Percentiles rank a stretch among this genome's conserved stretches.
Conservation (phyloP, 1,139 yeast species). For the Candida neerlandica region DNA sequence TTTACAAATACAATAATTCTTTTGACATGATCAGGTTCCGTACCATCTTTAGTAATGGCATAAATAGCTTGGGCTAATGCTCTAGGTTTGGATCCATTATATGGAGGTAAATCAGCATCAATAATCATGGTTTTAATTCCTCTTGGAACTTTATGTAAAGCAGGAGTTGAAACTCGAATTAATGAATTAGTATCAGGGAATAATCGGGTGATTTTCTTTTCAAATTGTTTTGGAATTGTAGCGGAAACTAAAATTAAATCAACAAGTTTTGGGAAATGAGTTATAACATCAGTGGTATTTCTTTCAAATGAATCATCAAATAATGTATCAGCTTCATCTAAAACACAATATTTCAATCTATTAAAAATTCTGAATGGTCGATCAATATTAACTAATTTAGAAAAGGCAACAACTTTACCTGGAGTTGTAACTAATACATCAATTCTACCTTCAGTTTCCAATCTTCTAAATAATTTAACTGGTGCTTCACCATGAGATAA, state of each 20-base stretch:
- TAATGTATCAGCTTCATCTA: slow-evolving; percentile 96
- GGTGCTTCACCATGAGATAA: slow-evolving; percentile 61
- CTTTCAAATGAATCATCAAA: slow-evolving; percentile 81
- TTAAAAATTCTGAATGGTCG: slow-evolving; percentile 52
- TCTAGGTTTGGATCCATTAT: slow-evolving; percentile 77
- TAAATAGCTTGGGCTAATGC: slow-evolving; percentile 88
- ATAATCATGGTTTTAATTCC: slow-evolving; percentile 71
- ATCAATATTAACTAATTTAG: slow-evolving; percentile 44
- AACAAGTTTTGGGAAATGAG: slow-evolving; percentile 53
- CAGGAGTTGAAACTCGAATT: slow-evolving; percentile 72
- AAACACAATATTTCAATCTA: slow-evolving; percentile 60
- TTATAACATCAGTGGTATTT: slow-evolving; percentile 63
- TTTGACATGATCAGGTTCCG: slow-evolving; percentile 76
- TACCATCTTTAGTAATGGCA: slow-evolving; percentile 81
- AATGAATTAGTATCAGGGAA: slow-evolving; percentile 63
- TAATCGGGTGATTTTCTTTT: slow-evolving; percentile 56
- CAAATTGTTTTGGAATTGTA: slow-evolving; percentile 81
- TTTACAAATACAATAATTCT: slow-evolving; percentile 88
- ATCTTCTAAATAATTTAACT: slow-evolving; percentile 45
- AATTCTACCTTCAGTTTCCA: slow-evolving; percentile 50
- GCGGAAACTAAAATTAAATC: slow-evolving; percentile 85
- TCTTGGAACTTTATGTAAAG: slow-evolving; percentile 79
- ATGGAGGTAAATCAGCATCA: slow-evolving; percentile 76
- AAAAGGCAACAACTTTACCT: slow-evolving; percentile 54
- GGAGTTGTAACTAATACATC: slow-evolving; percentile 90